These are phyloP conservation scores for Teunomyces gatunensis DNA, from an alignment of 805 yeast genomes.

Conservation along the genomic window DNA sequence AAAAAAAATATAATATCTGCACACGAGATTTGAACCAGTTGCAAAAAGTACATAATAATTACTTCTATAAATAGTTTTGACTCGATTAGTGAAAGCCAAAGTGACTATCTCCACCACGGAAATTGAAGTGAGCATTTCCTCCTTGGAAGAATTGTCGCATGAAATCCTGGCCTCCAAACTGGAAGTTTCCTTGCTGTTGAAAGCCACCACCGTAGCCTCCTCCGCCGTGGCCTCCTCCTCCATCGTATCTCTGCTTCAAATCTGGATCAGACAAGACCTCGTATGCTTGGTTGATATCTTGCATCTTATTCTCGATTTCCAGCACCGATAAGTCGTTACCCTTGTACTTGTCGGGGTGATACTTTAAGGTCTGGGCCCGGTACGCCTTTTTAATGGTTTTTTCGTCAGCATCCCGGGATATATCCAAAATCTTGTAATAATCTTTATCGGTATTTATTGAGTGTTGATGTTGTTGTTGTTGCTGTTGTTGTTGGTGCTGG, in stretches of 20 bases:
- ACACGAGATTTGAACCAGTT: neutral
- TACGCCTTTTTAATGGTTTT: slow-evolving; percentile 78
- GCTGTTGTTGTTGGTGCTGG: slow-evolving; percentile 43
- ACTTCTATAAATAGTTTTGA: neutral
- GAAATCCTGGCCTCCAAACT: slow-evolving; percentile 1
- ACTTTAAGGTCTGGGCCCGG: slow-evolving; percentile 71
- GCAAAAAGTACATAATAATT: neutral
- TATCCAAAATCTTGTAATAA: slow-evolving; percentile 75
- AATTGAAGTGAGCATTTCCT: slow-evolving; percentile 1
- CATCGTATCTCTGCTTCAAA: slow-evolving; percentile 63
- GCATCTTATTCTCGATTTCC: slow-evolving; percentile 79
- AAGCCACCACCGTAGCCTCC: slow-evolving; percentile 21
- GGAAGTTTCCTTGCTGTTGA: slow-evolving; percentile 1
- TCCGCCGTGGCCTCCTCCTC: slow-evolving; percentile 50
- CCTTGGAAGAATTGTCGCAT: slow-evolving; percentile 10
- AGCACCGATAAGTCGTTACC: slow-evolving; percentile 61
- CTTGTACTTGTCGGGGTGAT: slow-evolving; percentile 90
- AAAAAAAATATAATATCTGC: neutral
- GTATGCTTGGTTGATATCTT: slow-evolving; percentile 89
- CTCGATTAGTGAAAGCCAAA: neutral
- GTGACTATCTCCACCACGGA: neutral
- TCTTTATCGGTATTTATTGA: slow-evolving; percentile 52
- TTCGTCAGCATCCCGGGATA: slow-evolving; percentile 63
- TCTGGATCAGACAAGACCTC: slow-evolving; percentile 74
- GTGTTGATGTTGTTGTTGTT: slow-evolving; percentile 30